Conservation (phyloP, 2,329 filamentous ascomycete genomes). For the Pseudonectria foliicola region DNA sequence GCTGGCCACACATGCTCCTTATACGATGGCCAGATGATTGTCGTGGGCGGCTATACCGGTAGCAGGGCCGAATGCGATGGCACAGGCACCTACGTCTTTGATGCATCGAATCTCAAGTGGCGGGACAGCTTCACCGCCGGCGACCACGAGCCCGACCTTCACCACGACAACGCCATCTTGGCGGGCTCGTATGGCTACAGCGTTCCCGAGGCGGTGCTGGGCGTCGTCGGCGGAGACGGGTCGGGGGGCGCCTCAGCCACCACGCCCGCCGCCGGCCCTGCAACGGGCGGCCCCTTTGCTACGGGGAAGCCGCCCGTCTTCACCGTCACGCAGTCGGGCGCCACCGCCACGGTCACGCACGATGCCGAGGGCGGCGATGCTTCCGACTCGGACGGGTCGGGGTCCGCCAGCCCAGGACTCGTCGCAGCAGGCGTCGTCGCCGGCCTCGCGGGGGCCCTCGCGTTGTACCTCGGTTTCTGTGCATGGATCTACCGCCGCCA, state of each 20-base stretch:
- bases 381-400: not conserved
- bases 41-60: constrained; percentile 55
- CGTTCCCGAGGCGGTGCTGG: constrained; percentile 45
- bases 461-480: constrained; percentile 62
- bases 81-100: constrained; percentile 61
- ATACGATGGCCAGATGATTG: constrained; percentile 52
- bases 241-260: constrained; percentile 47
- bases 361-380: constrained; percentile 4
- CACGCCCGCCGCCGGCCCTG: constrained; percentile 40
- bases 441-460: constrained; percentile 54
- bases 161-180: constrained; percentile 39
- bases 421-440: constrained; percentile 51
- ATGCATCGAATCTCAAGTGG: constrained; percentile 55
- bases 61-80: constrained; percentile 42
- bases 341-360: constrained; percentile 37
- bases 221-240: constrained; percentile 43
- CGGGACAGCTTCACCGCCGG: constrained; percentile 54
- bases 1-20: constrained; percentile 50
- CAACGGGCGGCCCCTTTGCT: constrained; percentile 62
- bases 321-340: constrained; percentile 49
- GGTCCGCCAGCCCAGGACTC: constrained; percentile 30
- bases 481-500: constrained; percentile 68
- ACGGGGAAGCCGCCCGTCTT: constrained; percentile 65
- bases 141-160: constrained; percentile 49
- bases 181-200: constrained; percentile 42